Percentiles rank a stretch among this genome's conserved stretches.
These are phyloP conservation scores for Ophiocordyceps camponoti-floridani DNA, from an alignment of 2,329 filamentous ascomycete species.

Conservation along the genomic window DNA sequence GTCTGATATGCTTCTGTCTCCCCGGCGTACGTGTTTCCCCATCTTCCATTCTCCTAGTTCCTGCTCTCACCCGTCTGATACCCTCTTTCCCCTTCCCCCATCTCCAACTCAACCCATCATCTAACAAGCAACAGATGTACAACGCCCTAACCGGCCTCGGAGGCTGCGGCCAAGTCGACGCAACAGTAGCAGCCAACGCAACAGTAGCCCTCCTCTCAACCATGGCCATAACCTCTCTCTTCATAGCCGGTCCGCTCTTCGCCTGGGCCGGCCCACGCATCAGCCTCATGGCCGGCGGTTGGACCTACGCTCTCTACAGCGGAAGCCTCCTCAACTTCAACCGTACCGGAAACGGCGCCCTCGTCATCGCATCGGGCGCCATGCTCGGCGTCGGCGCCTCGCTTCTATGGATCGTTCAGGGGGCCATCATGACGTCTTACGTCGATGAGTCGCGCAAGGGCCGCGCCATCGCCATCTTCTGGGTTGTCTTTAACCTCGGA, in stretches of 20 bases:
- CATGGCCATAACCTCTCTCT: constrained; percentile 22
- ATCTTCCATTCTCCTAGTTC: background rate
- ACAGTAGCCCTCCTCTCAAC: constrained; percentile 23
- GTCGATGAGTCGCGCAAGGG: constrained; percentile 15
- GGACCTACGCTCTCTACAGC: constrained; percentile 27
- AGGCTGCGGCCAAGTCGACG: constrained; percentile 25
- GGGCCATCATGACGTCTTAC: constrained; percentile 29
- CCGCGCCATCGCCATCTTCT: constrained; percentile 23
- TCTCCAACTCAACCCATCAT: background rate
- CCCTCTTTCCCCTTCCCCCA: too few species aligned
- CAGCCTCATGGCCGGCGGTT: constrained; percentile 24
- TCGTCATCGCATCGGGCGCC: constrained; percentile 25
- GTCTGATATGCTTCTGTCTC: constrained; percentile 29
- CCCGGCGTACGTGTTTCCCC: constrained; percentile 18
- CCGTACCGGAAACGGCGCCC: constrained; percentile 17
- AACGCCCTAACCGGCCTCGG: constrained; percentile 26
- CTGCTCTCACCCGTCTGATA: background rate
- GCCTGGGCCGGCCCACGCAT: constrained; percentile 21
- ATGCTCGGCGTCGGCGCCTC: constrained; percentile 26
- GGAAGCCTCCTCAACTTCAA: constrained; percentile 25
- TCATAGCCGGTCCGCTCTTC: constrained; percentile 25
- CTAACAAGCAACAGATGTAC: constrained; percentile 19
- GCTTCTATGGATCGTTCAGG: constrained; percentile 27
- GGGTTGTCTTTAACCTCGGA: constrained; percentile 28
- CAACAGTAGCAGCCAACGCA: constrained; percentile 25